Evolutionary conservation across 1,284 basidiomycete genomes (phyloP).

Genomic region (Cryptococcus sp.): DNA sequence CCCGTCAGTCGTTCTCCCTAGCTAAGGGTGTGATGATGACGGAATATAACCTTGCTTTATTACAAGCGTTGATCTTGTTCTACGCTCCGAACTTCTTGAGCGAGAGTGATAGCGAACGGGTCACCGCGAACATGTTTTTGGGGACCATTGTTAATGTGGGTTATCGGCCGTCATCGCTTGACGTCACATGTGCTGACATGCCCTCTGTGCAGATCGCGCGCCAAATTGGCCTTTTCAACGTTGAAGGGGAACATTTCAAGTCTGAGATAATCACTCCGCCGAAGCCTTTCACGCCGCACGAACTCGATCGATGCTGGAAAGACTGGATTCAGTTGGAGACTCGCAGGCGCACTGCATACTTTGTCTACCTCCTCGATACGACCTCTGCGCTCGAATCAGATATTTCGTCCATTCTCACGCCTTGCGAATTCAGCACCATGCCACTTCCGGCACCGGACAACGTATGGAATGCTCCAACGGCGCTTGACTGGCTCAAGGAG

Average conservation of each 20-base stretch:
- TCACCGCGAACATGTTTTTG: constrained; percentile 51
- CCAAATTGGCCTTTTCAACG: constrained; percentile 53
- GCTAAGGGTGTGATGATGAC: constrained; percentile 52
- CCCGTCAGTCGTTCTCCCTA: constrained; percentile 45
- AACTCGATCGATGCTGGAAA: constrained; percentile 51
- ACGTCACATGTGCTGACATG: neutral
- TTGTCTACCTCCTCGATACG: constrained; percentile 56
- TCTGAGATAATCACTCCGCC: constrained; percentile 29
- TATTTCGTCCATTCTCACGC: constrained; percentile 47
- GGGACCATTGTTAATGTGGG: constrained; percentile 52
- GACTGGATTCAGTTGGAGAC: constrained; percentile 55
- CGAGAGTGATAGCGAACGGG: constrained; percentile 47
- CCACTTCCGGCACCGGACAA: constrained; percentile 55
- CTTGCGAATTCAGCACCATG: constrained; percentile 48
- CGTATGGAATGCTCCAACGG: constrained; percentile 53
- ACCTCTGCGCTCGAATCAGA: constrained; percentile 54
- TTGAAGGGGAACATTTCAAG: constrained; percentile 45
- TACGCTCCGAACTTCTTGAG: constrained; percentile 54
- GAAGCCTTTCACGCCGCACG: constrained; percentile 38
- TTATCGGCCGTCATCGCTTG: neutral
- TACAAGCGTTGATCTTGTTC: constrained; percentile 54
- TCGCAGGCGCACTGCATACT: constrained; percentile 51
- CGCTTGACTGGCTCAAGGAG: constrained; percentile 49
- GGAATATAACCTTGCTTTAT: constrained; percentile 53
- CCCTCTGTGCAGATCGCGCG: constrained; percentile 48